Percentiles rank a stretch among this genome's conserved stretches.
These are phyloP conservation scores for Coelastrella sp. DNA, from an alignment of 139 green algal genomes.

Conservation along the genomic window DNA sequence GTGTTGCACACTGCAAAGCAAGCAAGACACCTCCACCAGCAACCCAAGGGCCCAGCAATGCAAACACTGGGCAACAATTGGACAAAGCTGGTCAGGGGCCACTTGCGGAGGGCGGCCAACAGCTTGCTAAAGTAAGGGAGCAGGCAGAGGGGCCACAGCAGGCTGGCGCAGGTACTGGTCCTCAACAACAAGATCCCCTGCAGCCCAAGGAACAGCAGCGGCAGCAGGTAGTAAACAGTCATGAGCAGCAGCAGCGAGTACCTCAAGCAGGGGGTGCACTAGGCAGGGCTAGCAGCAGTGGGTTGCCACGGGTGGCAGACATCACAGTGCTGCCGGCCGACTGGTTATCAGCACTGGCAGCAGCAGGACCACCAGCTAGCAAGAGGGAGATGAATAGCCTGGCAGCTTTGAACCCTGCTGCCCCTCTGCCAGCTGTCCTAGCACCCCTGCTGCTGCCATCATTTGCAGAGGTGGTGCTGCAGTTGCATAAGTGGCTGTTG, in stretches of 20 bases:
- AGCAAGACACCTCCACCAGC: not conserved
- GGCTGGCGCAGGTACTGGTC: too few species aligned
- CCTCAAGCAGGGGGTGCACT: not conserved
- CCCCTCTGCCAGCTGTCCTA: not conserved
- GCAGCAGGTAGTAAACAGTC: not conserved
- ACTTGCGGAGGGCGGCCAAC: not conserved
- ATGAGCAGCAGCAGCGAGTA: not conserved
- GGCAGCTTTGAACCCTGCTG: conserved; percentile 34
- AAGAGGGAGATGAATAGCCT: conserved; percentile 54
- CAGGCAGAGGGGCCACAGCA: too few species aligned
- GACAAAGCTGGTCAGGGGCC: not conserved
- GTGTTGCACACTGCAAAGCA: not conserved
- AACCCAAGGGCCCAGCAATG: not conserved
- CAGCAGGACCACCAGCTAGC: conserved; percentile 66
- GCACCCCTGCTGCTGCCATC: conserved; percentile 33
- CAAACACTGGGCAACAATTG: conserved; percentile 19
- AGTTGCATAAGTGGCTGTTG: conserved; percentile 25
- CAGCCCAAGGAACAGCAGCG: not conserved
- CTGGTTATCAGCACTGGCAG: conserved; percentile 70
- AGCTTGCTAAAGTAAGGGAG: not conserved
- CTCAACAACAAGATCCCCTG: not conserved
- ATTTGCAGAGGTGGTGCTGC: not conserved
- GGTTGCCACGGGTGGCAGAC: not conserved
- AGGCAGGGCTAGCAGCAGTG: not conserved
- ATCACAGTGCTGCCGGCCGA: conserved; percentile 50